phyloP scores from a whole-genome alignment of 495 filamentous ascomycete species.

The Cercophora samala region DNA sequence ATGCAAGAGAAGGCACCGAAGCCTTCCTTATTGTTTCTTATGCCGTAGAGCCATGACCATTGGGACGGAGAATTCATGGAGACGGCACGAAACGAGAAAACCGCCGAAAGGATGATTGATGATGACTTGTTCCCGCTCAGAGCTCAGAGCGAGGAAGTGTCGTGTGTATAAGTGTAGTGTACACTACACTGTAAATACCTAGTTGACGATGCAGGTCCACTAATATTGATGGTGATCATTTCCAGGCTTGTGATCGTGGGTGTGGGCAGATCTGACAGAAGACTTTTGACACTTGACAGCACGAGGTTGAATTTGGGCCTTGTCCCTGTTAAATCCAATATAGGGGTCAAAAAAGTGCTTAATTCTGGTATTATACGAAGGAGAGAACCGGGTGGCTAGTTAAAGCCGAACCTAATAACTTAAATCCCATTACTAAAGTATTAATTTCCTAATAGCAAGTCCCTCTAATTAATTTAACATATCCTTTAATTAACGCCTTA shows the following conservation, averaged over 20 bases:
- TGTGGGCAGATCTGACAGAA: background rate
- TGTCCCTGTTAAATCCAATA: too few relatives aligned
- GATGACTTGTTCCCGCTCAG: background rate
- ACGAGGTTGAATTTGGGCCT: background rate
- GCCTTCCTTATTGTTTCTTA: constrained; percentile 18
- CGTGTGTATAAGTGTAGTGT: too few relatives aligned
- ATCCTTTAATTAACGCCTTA: too few relatives aligned
- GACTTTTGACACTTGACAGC: too few relatives aligned
- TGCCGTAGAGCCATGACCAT: background rate
- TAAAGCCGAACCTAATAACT: too few relatives aligned
- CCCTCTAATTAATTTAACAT: too few relatives aligned
- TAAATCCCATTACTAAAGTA: too few relatives aligned
- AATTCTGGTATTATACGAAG: too few relatives aligned
- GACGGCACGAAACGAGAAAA: constrained; percentile 12
- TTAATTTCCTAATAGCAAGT: too few relatives aligned
- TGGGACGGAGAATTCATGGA: background rate
- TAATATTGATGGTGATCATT: background rate
- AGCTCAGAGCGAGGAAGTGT: background rate
- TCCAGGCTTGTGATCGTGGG: background rate
- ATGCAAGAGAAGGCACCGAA: constrained; percentile 26
- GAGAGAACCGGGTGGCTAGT: too few relatives aligned
- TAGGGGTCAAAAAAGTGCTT: too few relatives aligned
- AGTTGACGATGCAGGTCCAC: constrained; percentile 6
- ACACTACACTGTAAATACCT: too few relatives aligned
- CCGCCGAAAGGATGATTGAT: constrained; percentile 5